Percentiles rank a stretch among this genome's conserved stretches.
Conservation (phyloP, 805 yeast species). For the Pichia manshurica region DNA sequence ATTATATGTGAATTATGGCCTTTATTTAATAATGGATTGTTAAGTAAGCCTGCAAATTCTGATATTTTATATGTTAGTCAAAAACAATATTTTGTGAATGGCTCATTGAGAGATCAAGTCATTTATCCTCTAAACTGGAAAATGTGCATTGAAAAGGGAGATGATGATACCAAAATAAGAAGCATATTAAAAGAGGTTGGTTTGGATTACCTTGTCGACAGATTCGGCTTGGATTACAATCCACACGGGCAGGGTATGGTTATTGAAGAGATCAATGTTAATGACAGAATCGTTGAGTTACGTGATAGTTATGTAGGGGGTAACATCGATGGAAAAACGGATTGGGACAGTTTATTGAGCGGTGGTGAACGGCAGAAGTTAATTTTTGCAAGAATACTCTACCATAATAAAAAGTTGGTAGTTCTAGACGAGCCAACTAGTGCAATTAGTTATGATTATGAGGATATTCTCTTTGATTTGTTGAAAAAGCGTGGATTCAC, state of each 20-base stretch:
- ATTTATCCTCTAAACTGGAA: constrained; percentile 78
- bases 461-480: constrained; percentile 75
- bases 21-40: constrained; percentile 62
- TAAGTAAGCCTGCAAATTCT: constrained; percentile 66
- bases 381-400: constrained; percentile 79
- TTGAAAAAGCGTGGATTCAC: constrained; percentile 67
- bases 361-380: constrained; percentile 96
- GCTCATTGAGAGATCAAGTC: constrained; percentile 85
- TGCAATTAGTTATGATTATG: constrained; percentile 86
- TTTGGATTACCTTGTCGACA: constrained; percentile 68
- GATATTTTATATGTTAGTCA: constrained; percentile 81
- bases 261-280: constrained; percentile 24
- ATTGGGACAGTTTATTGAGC: constrained; percentile 84
- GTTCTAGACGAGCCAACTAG: constrained; percentile 91
- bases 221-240: constrained; percentile 50
- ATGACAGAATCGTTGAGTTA: constrained; percentile 23
- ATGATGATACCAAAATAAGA: constrained; percentile 62
- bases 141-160: constrained; percentile 70
- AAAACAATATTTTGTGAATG: constrained; percentile 72
- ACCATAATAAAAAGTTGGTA: constrained; percentile 74
- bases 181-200: constrained; percentile 69
- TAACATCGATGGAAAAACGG: constrained; percentile 25
- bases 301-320: constrained; percentile 25
- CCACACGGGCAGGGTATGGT: constrained; percentile 22
- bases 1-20: constrained; percentile 92